phyloP scores from a whole-genome alignment of 176 grass and related monocot genomes.

The Raddia guianensis region DNA sequence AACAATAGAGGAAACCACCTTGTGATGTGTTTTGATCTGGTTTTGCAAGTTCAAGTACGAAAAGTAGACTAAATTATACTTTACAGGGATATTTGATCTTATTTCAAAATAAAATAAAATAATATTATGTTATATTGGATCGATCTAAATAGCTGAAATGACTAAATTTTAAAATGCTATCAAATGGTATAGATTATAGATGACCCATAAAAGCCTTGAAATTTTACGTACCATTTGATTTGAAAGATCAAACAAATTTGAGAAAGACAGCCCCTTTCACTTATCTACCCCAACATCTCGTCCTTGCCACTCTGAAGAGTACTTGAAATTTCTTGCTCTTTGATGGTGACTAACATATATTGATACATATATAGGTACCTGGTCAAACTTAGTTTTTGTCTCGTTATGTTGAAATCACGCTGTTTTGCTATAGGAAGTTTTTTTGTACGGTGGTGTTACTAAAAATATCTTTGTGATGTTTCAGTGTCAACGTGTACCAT shows the following conservation, averaged over 20 bases:
- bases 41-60: too few relatives aligned
- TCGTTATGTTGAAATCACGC: not conserved
- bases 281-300: not conserved
- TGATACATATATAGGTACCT: not conserved
- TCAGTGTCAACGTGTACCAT: not conserved
- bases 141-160: too few relatives aligned
- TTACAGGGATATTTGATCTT: too few relatives aligned
- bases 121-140: too few relatives aligned
- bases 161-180: too few relatives aligned
- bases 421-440: not conserved
- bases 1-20: too few relatives aligned
- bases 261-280: not conserved
- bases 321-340: not conserved
- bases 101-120: too few relatives aligned
- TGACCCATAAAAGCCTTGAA: too few relatives aligned
- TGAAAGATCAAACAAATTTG: not conserved
- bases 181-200: too few relatives aligned
- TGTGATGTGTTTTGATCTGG: too few relatives aligned
- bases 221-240: not conserved
- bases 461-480: not conserved
- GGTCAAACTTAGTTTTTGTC: too few relatives aligned
- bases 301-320: not conserved
- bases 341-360: not conserved
- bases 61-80: too few relatives aligned
- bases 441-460: not conserved